These are phyloP conservation scores for Epichloe gansuensis DNA, from an alignment of 2,329 filamentous ascomycete species.

Conservation along the genomic window DNA sequence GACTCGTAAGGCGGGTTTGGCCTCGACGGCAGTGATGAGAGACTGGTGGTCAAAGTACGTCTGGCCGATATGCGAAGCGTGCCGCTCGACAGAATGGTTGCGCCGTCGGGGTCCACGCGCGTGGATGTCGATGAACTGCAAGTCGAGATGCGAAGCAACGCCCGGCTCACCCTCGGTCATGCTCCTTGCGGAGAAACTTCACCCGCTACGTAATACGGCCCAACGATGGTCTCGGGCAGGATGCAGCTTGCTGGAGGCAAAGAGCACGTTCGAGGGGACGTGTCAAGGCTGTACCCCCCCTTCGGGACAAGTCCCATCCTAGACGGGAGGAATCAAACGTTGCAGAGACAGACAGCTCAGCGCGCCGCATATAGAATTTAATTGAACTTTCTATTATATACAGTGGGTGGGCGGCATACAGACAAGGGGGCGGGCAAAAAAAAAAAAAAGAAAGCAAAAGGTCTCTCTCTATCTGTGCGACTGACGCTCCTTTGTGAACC, in stretches of 20 bases:
- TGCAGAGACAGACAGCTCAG: too few species aligned
- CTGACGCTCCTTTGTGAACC: too few species aligned
- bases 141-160: conserved; percentile 27
- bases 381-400: too few species aligned
- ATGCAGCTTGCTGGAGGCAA: conserved; percentile 8
- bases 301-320: too few species aligned
- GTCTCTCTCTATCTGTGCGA: too few species aligned
- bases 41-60: conserved; percentile 41
- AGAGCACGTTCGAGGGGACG: conserved; percentile 4
- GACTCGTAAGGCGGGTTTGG: conserved; percentile 28
- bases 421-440: background rate
- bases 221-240: conserved; percentile 8
- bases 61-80: conserved; percentile 49
- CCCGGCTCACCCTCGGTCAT: conserved; percentile 27
- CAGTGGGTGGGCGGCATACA: too few species aligned
- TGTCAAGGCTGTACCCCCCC: conserved; percentile 3
- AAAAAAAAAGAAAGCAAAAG: background rate
- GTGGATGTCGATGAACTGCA: conserved; percentile 29
- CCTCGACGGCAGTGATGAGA: conserved; percentile 34
- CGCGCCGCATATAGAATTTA: too few species aligned
- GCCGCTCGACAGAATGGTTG: conserved; percentile 31
- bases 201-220: conserved; percentile 20
- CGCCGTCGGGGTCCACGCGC: conserved; percentile 24
- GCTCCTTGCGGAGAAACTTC: conserved; percentile 24
- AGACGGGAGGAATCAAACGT: too few species aligned